A percentile compares a stretch with the other conserved stretches of the same genome.
phyloP scores from a whole-genome alignment of 495 filamentous ascomycete species.

The Aspergillus baeticus region DNA sequence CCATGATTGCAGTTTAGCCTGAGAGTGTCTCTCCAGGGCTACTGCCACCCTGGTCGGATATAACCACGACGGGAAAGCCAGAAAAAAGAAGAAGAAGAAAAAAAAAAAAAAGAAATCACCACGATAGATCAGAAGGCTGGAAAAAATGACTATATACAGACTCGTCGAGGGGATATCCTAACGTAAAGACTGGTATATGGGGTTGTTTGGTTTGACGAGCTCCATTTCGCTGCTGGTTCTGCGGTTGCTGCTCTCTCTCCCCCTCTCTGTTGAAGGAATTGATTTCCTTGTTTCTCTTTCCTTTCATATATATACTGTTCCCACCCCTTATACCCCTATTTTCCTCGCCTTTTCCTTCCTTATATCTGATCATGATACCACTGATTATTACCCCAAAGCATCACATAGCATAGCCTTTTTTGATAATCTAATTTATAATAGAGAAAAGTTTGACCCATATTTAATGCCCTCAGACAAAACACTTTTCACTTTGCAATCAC shows the following conservation, averaged over 20 bases:
- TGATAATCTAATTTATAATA: constrained; percentile 20
- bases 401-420: constrained; percentile 17
- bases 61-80: not conserved
- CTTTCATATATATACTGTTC: constrained; percentile 10
- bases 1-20: constrained; percentile 19
- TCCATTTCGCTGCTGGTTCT: constrained; percentile 30
- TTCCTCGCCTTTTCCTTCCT: not conserved
- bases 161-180: not conserved
- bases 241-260: constrained; percentile 16
- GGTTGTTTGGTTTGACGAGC: constrained; percentile 1
- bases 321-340: not conserved
- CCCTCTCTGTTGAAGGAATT: not conserved
- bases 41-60: not conserved
- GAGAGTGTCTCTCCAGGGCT: not conserved
- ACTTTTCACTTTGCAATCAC: too few relatives aligned
- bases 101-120: constrained; percentile 1
- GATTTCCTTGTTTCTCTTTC: constrained; percentile 1
- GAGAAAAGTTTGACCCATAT: not conserved
- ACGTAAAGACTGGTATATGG: not conserved
- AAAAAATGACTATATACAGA: constrained; percentile 4
- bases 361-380: constrained; percentile 18
- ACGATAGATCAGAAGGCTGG: not conserved
- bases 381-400: constrained; percentile 8
- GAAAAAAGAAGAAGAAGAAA: not conserved
- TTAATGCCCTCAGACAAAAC: not conserved